Conservation (phyloP, 495 filamentous ascomycete genomes). For the Aspergillus haitiensis region DNA sequence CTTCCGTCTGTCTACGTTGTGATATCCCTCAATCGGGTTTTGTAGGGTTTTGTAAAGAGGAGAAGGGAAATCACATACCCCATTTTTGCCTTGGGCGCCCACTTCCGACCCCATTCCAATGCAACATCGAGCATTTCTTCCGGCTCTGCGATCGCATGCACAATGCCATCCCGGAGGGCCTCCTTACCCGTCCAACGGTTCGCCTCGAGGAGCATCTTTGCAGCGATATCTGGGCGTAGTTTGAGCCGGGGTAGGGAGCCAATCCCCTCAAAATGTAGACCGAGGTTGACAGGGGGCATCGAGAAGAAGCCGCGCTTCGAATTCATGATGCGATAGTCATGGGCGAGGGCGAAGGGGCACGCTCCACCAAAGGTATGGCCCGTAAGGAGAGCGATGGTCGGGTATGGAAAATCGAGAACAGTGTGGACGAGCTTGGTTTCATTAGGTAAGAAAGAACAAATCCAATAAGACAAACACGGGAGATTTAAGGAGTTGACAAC, state of each 20-base stretch:
- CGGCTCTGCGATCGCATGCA: constrained; percentile 48
- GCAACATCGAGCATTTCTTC: constrained; percentile 48
- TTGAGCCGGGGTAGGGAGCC: constrained; percentile 50
- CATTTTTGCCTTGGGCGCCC: constrained; percentile 51
- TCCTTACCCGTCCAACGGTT: constrained; percentile 52
- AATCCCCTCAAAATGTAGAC: constrained; percentile 52
- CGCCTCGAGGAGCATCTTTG: constrained; percentile 54
- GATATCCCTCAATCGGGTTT: not conserved
- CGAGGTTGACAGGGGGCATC: constrained; percentile 53
- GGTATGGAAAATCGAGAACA: constrained; percentile 53
- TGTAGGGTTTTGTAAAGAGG: not conserved
- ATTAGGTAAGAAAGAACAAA: not conserved
- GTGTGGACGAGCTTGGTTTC: constrained; percentile 42
- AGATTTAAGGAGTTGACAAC: too few relatives aligned
- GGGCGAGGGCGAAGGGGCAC: constrained; percentile 47
- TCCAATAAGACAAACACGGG: not conserved
- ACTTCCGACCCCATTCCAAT: constrained; percentile 38
- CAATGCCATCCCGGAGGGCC: constrained; percentile 50
- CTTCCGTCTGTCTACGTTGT: too few relatives aligned
- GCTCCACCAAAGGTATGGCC: constrained; percentile 55
- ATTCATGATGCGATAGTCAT: constrained; percentile 56
- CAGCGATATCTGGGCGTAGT: constrained; percentile 46
- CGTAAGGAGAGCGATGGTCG: constrained; percentile 51
- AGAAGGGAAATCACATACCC: constrained; percentile 27
- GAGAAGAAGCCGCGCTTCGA: constrained; percentile 47